Conservation (phyloP, 2,329 filamentous ascomycete species). For the Sordariomycetes sp. region DNA sequence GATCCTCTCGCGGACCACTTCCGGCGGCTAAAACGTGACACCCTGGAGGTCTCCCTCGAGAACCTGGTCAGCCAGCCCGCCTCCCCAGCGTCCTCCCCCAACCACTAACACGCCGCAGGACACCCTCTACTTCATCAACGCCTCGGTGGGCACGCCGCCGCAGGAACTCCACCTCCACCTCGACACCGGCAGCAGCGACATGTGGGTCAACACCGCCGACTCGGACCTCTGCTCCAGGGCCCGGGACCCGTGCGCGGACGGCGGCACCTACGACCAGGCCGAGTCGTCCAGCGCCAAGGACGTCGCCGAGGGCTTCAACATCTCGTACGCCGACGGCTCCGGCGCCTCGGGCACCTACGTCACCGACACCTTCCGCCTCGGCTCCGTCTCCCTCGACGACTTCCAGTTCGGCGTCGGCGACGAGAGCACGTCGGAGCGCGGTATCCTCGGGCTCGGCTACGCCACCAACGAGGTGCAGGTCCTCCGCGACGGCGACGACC, state of each 20-base stretch:
- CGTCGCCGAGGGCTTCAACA: slow-evolving; percentile 70
- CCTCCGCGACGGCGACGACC: slow-evolving; percentile 34
- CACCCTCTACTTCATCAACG: slow-evolving; percentile 56
- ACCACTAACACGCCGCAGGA: slow-evolving; percentile 23
- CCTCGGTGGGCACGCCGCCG: slow-evolving; percentile 49
- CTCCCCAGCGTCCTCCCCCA: neutral
- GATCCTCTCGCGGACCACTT: slow-evolving; percentile 22
- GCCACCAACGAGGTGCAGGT: slow-evolving; percentile 66
- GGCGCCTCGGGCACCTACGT: slow-evolving; percentile 71
- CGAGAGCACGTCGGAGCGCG: slow-evolving; percentile 46
- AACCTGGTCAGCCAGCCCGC: slow-evolving; percentile 37
- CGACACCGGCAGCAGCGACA: slow-evolving; percentile 59
- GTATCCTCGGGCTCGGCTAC: slow-evolving; percentile 83
- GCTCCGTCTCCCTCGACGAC: slow-evolving; percentile 35
- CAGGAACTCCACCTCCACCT: slow-evolving; percentile 48
- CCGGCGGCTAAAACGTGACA: neutral
- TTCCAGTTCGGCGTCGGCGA: slow-evolving; percentile 71
- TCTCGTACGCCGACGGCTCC: slow-evolving; percentile 76
- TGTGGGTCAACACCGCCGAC: slow-evolving; percentile 57
- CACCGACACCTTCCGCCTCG: slow-evolving; percentile 58
- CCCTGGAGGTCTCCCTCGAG: slow-evolving; percentile 35
- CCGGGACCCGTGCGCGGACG: slow-evolving; percentile 41
- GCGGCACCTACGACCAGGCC: slow-evolving; percentile 60
- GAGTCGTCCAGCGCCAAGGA: slow-evolving; percentile 67
- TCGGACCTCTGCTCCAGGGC: slow-evolving; percentile 47